Percentiles rank a stretch among this genome's conserved stretches.
These are phyloP conservation scores for Xylaria nigripes DNA, from an alignment of 495 filamentous ascomycete genomes.

Conservation along the genomic window DNA sequence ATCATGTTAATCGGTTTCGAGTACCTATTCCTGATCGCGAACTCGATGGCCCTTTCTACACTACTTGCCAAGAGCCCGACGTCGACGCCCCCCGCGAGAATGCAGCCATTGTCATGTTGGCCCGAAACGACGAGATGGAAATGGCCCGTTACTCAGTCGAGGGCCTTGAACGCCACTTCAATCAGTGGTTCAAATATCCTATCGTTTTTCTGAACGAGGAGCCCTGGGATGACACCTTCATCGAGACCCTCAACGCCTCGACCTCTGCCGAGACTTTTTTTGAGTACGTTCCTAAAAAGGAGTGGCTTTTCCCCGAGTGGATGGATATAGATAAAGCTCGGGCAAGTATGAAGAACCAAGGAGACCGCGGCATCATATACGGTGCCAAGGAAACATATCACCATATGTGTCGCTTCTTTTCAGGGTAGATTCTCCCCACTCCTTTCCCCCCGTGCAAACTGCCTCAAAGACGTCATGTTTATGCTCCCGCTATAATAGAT, in stretches of 20 bases:
- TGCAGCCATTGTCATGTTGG: slow-evolving; percentile 88
- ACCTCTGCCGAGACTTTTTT: slow-evolving; percentile 75
- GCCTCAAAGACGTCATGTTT: not conserved
- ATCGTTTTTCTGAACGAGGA: slow-evolving; percentile 95
- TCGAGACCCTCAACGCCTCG: slow-evolving; percentile 69
- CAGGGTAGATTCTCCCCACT: slow-evolving; percentile 51
- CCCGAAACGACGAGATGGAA: slow-evolving; percentile 83
- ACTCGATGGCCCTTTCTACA: slow-evolving; percentile 37
- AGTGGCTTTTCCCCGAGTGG: slow-evolving; percentile 94
- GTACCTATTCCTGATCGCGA: slow-evolving; percentile 29
- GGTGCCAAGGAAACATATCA: slow-evolving; percentile 99
- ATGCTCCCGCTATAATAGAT: slow-evolving; percentile 37
- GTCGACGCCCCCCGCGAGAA: slow-evolving; percentile 64
- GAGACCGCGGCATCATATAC: slow-evolving; percentile 85
- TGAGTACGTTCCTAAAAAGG: slow-evolving; percentile 61
- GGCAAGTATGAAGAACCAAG: slow-evolving; percentile 78
- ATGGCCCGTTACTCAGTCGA: slow-evolving; percentile 85
- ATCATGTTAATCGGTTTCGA: slow-evolving; percentile 22
- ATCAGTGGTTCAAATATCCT: slow-evolving; percentile 94
- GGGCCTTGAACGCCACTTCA: slow-evolving; percentile 94
- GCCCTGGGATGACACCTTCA: slow-evolving; percentile 79
- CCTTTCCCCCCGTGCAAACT: not conserved
- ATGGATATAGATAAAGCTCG: slow-evolving; percentile 71
- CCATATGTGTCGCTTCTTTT: slow-evolving; percentile 97
- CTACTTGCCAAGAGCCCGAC: slow-evolving; percentile 34